phyloP scores from a whole-genome alignment of 2,329 filamentous ascomycete genomes.

The Phialophora expanda region DNA sequence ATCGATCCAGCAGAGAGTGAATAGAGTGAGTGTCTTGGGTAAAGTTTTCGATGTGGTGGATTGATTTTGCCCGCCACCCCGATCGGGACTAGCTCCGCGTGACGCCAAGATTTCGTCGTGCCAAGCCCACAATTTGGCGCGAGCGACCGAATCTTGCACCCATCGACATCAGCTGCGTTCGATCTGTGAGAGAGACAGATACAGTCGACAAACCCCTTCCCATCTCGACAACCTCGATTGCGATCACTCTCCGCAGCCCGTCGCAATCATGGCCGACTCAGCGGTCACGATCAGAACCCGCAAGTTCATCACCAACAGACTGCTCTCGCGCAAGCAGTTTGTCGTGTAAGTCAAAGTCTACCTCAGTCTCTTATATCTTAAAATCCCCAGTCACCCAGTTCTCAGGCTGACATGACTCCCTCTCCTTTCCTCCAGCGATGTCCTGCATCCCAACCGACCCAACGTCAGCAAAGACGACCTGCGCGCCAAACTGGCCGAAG shows the following conservation, averaged over 20 bases:
- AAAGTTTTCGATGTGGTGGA: background rate
- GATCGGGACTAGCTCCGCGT: constrained; percentile 15
- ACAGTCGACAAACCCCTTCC: constrained; percentile 5
- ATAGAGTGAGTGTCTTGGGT: background rate
- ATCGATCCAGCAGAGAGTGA: background rate
- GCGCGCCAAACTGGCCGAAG: constrained; percentile 86
- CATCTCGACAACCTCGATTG: constrained; percentile 29
- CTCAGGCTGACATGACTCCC: constrained; percentile 3
- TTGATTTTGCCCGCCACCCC: background rate
- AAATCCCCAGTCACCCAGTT: constrained; percentile 8
- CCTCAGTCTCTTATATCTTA: constrained; percentile 11
- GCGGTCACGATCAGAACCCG: constrained; percentile 89
- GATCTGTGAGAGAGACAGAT: constrained; percentile 1
- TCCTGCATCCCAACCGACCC: constrained; percentile 97
- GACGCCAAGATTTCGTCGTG: constrained; percentile 33
- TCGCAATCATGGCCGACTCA: constrained; percentile 80
- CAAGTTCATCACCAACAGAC: constrained; percentile 99
- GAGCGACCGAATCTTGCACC: constrained; percentile 23
- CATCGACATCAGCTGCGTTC: constrained; percentile 16
- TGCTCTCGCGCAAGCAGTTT: constrained; percentile 99
- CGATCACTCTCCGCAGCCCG: constrained; percentile 15
- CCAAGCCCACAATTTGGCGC: constrained; percentile 34
- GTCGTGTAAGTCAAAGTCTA: constrained; percentile 78
- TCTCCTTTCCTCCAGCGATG: constrained; percentile 70
- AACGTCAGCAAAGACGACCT: constrained; percentile 99